These are phyloP conservation scores for Luzula sylvatica DNA, from an alignment of 176 grass and related monocot genomes.

Conservation along the genomic window DNA sequence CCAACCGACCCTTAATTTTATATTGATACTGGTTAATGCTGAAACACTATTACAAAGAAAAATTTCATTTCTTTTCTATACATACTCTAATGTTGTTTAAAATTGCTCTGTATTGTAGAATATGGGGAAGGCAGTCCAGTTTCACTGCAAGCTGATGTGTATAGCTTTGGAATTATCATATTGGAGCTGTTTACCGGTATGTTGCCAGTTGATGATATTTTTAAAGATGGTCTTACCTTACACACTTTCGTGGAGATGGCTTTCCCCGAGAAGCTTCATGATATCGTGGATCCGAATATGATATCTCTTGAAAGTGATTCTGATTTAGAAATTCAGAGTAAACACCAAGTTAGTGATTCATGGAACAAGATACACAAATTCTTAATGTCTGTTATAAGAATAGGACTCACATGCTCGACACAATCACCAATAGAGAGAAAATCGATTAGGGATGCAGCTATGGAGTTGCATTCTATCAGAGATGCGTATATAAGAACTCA, in stretches of 20 bases:
- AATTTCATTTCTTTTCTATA: no score
- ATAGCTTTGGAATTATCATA: constrained; percentile 37
- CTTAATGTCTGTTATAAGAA: not conserved
- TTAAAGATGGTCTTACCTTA: constrained; percentile 21
- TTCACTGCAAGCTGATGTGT: constrained; percentile 25
- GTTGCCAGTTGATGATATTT: constrained; percentile 26
- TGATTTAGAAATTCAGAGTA: not conserved
- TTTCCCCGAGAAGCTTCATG: constrained; percentile 8
- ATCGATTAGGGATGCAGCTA: not conserved
- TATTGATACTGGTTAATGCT: no score
- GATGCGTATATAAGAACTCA: not conserved
- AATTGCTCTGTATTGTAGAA: constrained; percentile 3
- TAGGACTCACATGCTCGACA: constrained; percentile 22
- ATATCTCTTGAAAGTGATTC: not conserved
- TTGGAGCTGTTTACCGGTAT: constrained; percentile 41
- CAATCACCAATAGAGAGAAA: constrained; percentile 14
- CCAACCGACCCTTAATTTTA: no score
- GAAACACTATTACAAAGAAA: no score
- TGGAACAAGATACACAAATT: not conserved
- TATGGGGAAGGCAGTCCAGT: constrained; percentile 11
- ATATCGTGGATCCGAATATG: constrained; percentile 13
- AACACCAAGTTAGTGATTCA: not conserved
- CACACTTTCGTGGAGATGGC: constrained; percentile 6
- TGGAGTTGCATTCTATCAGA: constrained; percentile 2
- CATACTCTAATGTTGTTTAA: no score